A percentile compares a stretch with the other conserved stretches of the same genome.
phyloP scores from a whole-genome alignment of 2,329 filamentous ascomycete species.

The Scedosporium apiospermum region DNA sequence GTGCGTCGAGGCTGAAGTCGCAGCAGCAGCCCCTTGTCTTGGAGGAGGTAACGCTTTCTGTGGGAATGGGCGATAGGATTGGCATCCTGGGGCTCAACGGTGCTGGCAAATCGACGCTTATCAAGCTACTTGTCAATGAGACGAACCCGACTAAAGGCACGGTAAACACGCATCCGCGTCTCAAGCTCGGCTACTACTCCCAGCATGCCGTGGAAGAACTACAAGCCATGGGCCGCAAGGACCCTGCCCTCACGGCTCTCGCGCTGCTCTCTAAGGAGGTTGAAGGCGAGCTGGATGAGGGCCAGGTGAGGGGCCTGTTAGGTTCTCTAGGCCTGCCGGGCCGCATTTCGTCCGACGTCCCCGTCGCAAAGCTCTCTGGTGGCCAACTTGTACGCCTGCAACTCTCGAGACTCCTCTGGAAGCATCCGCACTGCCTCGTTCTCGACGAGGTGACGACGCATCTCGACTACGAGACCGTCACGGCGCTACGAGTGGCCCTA shows the following conservation, averaged over 20 bases:
- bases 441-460: conserved; percentile 81
- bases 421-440: conserved; percentile 60
- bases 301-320: conserved; percentile 57
- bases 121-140: conserved; percentile 58
- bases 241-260: conserved; percentile 53
- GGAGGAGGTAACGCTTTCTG: conserved; percentile 54
- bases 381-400: conserved; percentile 63
- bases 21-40: conserved; percentile 29
- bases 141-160: conserved; percentile 50
- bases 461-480: conserved; percentile 73
- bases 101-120: conserved; percentile 70
- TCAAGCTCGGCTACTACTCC: conserved; percentile 67
- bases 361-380: conserved; percentile 64
- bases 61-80: conserved; percentile 64
- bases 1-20: conserved; percentile 6
- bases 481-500: conserved; percentile 58
- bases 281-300: conserved; percentile 47
- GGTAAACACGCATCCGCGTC: conserved; percentile 55
- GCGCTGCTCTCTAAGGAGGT: conserved; percentile 48
- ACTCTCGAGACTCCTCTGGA: conserved; percentile 60
- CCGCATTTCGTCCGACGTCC: conserved; percentile 61
- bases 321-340: conserved; percentile 62
- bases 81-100: conserved; percentile 75
- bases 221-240: conserved; percentile 38
- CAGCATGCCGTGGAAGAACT: conserved; percentile 69